Evolutionary conservation across 495 filamentous ascomycete genomes (phyloP).

Genomic region (Cercophora scortea): DNA sequence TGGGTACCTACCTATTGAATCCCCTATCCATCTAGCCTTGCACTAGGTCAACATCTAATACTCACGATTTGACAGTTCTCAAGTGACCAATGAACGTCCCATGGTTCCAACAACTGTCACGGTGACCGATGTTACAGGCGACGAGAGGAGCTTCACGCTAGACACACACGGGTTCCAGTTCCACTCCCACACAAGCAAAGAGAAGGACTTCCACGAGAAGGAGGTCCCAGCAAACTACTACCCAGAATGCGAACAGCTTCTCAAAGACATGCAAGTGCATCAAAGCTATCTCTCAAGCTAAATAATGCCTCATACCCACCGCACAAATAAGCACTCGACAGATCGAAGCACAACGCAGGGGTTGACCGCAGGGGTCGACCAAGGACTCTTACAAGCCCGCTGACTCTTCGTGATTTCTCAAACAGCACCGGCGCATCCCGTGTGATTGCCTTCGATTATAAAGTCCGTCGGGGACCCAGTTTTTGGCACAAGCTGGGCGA

Average conservation of each 20-base stretch:
- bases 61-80: no score
- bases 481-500: slow-evolving; percentile 30
- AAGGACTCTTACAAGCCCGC: no score
- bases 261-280: slow-evolving; percentile 40
- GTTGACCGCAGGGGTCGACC: no score
- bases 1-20: slow-evolving; percentile 7
- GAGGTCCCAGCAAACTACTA: slow-evolving; percentile 54
- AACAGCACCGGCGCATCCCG: slow-evolving; percentile 45
- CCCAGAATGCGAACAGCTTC: slow-evolving; percentile 49
- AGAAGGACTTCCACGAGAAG: slow-evolving; percentile 57
- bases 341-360: no score
- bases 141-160: slow-evolving; percentile 26
- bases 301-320: no score
- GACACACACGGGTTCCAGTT: slow-evolving; percentile 35
- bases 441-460: slow-evolving; percentile 68
- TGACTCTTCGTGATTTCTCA: no score
- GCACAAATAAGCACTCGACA: no score
- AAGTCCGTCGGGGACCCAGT: slow-evolving; percentile 50
- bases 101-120: slow-evolving; percentile 29
- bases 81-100: slow-evolving; percentile 35
- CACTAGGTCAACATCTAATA: no score
- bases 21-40: no score
- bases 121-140: slow-evolving; percentile 29
- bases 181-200: slow-evolving; percentile 20
- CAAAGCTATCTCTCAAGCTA: no score